Percentiles rank a stretch among this genome's conserved stretches.
Conservation (phyloP, 768 basidiomycete species). For the Suillus clintonianus region DNA sequence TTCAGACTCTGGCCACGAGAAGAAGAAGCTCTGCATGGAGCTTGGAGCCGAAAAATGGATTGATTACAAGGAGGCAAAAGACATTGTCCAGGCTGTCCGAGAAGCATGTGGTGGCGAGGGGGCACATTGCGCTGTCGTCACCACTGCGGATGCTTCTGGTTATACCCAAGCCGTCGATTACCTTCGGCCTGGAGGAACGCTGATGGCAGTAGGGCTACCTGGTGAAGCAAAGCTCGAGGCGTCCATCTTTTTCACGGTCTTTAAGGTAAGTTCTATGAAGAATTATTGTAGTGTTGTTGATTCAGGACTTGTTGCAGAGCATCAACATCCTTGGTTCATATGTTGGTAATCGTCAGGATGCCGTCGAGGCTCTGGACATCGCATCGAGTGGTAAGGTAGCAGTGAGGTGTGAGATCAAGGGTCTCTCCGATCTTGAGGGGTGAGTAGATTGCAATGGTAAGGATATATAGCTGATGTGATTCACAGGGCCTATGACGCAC, state of each 20-base stretch:
- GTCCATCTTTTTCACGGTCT: constrained; percentile 72
- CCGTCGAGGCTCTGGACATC: constrained; percentile 76
- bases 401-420: constrained; percentile 49
- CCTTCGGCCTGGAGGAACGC: constrained; percentile 66
- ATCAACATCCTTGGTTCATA: constrained; percentile 37
- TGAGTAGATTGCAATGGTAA: constrained; percentile 31
- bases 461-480: neutral
- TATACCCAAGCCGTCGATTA: constrained; percentile 70
- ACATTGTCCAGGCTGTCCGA: constrained; percentile 67
- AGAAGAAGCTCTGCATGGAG: constrained; percentile 56
- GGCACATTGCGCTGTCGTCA: constrained; percentile 69
- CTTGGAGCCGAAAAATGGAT: constrained; percentile 79
- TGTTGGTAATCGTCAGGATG: constrained; percentile 80
- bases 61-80: constrained; percentile 70
- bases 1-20: constrained; percentile 72
- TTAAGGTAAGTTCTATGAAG: constrained; percentile 45
- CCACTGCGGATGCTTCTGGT: constrained; percentile 47
- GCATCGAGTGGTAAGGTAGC: constrained; percentile 73
- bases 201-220: constrained; percentile 83
- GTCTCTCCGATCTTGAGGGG: constrained; percentile 53
- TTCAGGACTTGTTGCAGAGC: constrained; percentile 17
- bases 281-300: constrained; percentile 19
- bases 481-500: constrained; percentile 38
- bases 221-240: constrained; percentile 56
- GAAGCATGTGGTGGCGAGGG: constrained; percentile 66